These are phyloP conservation scores for Diophrys appendiculata DNA, from an alignment of 73 alveolate species.

Conservation along the genomic window DNA sequence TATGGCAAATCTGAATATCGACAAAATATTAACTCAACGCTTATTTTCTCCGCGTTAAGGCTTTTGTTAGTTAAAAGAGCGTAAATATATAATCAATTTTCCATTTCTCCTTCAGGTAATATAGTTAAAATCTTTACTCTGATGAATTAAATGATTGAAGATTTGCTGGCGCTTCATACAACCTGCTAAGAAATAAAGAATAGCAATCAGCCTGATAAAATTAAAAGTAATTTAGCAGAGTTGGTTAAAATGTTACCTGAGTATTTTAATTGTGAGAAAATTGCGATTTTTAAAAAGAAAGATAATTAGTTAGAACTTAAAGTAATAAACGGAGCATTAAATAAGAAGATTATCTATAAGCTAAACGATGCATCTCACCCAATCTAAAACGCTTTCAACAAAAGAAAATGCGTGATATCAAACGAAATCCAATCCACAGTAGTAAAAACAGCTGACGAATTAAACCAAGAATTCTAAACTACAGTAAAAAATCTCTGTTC, in stretches of 20 bases:
- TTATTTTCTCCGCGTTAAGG: too few species aligned
- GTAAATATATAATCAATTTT: too few species aligned
- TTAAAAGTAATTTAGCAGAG: not conserved
- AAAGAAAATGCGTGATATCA: not conserved
- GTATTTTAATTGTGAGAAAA: not conserved
- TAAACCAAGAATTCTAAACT: not conserved
- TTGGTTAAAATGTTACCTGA: not conserved
- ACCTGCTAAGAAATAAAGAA: not conserved
- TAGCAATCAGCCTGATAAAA: not conserved
- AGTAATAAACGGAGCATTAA: not conserved
- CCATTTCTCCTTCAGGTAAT: too few species aligned
- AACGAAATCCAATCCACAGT: not conserved
- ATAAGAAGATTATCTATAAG: not conserved
- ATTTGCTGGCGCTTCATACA: not conserved
- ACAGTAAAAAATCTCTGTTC: not conserved
- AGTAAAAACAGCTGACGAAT: not conserved
- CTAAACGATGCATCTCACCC: not conserved
- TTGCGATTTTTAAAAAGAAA: not conserved
- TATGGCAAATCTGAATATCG: too few species aligned
- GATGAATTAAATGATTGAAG: not conserved
- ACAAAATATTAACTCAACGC: too few species aligned
- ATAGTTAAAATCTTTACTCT: not conserved
- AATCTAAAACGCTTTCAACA: not conserved
- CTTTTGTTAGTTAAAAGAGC: too few species aligned
- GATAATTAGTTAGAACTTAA: not conserved